phyloP scores from a whole-genome alignment of 768 basidiomycete species.

The Lactarius vividus region DNA sequence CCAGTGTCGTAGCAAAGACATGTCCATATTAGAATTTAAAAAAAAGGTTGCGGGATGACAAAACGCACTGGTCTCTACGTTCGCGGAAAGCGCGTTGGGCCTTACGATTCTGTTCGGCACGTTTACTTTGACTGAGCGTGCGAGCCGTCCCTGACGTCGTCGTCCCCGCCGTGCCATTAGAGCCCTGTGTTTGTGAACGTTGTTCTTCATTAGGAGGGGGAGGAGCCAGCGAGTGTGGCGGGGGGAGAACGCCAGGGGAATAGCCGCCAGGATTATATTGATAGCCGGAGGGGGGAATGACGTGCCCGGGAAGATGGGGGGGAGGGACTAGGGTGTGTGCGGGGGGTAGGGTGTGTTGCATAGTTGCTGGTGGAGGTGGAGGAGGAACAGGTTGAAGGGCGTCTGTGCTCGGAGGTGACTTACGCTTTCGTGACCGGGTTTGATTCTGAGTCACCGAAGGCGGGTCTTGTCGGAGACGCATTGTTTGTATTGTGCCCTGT shows the following conservation, averaged over 20 bases:
- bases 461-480: constrained; percentile 64
- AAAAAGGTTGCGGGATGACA: not conserved
- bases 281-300: constrained; percentile 33
- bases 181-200: constrained; percentile 24
- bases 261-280: constrained; percentile 33
- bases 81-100: constrained; percentile 91
- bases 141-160: constrained; percentile 39
- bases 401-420: constrained; percentile 51
- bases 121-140: constrained; percentile 73
- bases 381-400: constrained; percentile 37
- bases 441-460: constrained; percentile 39
- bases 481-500: constrained; percentile 35
- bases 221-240: constrained; percentile 19
- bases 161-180: constrained; percentile 14
- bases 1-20: not conserved
- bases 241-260: constrained; percentile 21
- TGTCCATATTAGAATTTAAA: not conserved
- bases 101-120: constrained; percentile 93
- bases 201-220: constrained; percentile 20
- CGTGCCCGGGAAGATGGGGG: constrained; percentile 31
- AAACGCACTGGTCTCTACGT: constrained; percentile 79
- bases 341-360: constrained; percentile 32
- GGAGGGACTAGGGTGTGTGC: constrained; percentile 31
- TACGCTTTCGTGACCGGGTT: constrained; percentile 61
- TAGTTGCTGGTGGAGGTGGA: constrained; percentile 41